A percentile compares a stretch with the other conserved stretches of the same genome.
Conservation (phyloP, 2,329 filamentous ascomycete genomes). For the Cladosporium velox region DNA sequence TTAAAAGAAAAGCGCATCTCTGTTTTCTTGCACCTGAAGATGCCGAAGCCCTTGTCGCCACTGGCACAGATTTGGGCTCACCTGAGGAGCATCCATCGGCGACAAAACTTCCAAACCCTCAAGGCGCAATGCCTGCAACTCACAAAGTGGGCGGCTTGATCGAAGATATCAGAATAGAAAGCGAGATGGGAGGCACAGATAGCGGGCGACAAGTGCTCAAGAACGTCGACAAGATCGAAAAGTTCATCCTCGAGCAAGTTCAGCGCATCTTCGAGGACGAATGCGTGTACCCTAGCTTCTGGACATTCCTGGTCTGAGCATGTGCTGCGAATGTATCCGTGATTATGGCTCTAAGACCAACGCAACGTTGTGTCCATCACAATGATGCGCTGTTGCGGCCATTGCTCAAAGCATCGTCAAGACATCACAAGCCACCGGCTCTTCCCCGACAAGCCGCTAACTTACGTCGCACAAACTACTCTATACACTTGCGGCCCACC, state of each 20-base stretch:
- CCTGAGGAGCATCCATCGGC: constrained; percentile 25
- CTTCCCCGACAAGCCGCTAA: constrained; percentile 1
- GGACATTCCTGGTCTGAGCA: constrained; percentile 84
- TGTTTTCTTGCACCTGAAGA: constrained; percentile 94
- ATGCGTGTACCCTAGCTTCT: constrained; percentile 97
- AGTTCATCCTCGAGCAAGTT: constrained; percentile 95
- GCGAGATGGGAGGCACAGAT: constrained; percentile 92
- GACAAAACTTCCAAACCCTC: constrained; percentile 18
- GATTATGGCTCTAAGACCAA: not conserved
- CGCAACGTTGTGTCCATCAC: not conserved
- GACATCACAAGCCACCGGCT: not conserved
- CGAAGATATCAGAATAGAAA: constrained; percentile 93
- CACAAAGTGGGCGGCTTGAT: constrained; percentile 66
- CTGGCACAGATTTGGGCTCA: constrained; percentile 31
- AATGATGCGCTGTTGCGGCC: not conserved
- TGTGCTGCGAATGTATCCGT: not conserved
- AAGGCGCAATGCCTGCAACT: constrained; percentile 24
- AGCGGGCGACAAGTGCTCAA: constrained; percentile 92
- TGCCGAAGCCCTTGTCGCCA: constrained; percentile 64
- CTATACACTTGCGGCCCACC: not conserved
- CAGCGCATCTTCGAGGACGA: constrained; percentile 97
- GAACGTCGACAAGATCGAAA: constrained; percentile 98
- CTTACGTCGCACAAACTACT: not conserved
- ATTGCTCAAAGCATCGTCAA: not conserved
- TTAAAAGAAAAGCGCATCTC: constrained; percentile 85